Conservation (phyloP, 805 yeast species). For the Limtongia smithiae region DNA sequence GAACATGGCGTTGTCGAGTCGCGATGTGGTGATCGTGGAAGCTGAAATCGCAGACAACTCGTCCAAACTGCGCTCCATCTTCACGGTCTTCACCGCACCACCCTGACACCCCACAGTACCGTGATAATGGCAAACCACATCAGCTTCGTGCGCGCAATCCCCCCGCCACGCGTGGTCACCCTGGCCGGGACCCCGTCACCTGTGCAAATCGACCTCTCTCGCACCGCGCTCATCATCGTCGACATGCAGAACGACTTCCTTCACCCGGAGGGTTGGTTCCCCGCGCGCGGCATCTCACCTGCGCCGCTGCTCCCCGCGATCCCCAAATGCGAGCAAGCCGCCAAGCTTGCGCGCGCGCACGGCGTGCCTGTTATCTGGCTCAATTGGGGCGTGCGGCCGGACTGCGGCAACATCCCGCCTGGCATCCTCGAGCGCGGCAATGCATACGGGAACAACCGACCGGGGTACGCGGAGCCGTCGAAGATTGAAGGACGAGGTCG, state of each 20-base stretch:
- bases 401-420: slow-evolving; percentile 17
- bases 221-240: slow-evolving; percentile 22
- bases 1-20: too few species aligned
- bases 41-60: too few species aligned
- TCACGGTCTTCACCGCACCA: too few species aligned
- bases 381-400: slow-evolving; percentile 26
- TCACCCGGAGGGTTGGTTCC: slow-evolving; percentile 27
- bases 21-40: too few species aligned
- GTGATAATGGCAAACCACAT: slow-evolving; percentile 2
- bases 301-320: slow-evolving; percentile 8
- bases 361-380: slow-evolving; percentile 23
- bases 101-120: too few species aligned
- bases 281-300: slow-evolving; percentile 12
- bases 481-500: slow-evolving; percentile 14
- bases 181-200: slow-evolving; percentile 10
- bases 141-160: slow-evolving; percentile 17
- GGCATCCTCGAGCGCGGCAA: slow-evolving; percentile 17
- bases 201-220: slow-evolving; percentile 17
- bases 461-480: slow-evolving; percentile 23
- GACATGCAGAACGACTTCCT: slow-evolving; percentile 28
- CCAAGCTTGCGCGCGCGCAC: slow-evolving; percentile 7
- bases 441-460: slow-evolving; percentile 12
- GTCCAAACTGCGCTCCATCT: too few species aligned
- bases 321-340: slow-evolving; percentile 18
- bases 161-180: slow-evolving; percentile 13